Evolutionary conservation across 495 filamentous ascomycete genomes (phyloP).

Genomic region (Xylaria curta): DNA sequence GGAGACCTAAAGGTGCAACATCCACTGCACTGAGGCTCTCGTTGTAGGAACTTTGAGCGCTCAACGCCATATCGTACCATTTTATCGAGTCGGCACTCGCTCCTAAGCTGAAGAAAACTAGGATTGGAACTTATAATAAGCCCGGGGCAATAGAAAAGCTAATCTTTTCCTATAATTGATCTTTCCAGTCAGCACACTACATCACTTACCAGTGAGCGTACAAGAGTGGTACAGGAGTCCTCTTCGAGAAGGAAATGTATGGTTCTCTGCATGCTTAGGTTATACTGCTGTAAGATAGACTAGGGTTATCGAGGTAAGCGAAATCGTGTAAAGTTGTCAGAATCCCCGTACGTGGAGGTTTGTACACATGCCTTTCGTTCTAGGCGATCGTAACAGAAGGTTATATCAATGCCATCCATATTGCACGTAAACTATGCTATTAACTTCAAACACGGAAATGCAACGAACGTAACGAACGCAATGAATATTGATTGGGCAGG

Average conservation of each 20-base stretch:
- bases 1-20: background rate
- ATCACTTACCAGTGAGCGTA: background rate
- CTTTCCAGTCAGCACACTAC: background rate
- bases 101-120: background rate
- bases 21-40: background rate
- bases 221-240: background rate
- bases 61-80: background rate
- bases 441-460: background rate
- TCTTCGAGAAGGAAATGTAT: background rate
- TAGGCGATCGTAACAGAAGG: background rate
- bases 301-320: background rate
- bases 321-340: background rate
- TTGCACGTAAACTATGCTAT: background rate
- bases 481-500: background rate
- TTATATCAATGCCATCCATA: background rate
- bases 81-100: background rate
- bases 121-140: background rate
- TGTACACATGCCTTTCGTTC: too few species aligned
- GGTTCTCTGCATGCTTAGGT: background rate
- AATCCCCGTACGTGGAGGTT: too few species aligned
- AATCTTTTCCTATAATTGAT: background rate
- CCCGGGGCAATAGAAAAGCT: background rate
- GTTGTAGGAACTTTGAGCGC: background rate
- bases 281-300: background rate
- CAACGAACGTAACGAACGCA: background rate